Evolutionary conservation across 768 basidiomycete species (phyloP).

Genomic region (Tricholoma hemisulphureum): DNA sequence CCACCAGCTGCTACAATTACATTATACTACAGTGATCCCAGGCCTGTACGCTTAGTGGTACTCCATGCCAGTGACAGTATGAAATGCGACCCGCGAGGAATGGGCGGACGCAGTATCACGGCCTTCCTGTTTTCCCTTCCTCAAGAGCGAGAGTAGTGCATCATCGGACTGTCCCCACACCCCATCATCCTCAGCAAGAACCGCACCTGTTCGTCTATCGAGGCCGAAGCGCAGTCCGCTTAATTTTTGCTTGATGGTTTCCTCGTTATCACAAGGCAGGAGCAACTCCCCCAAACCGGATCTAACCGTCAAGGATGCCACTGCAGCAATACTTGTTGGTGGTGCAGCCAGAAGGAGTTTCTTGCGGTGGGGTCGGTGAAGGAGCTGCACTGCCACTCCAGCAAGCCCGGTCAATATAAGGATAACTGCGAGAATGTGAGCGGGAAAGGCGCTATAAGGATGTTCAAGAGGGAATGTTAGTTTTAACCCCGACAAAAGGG

Average conservation of each 20-base stretch:
- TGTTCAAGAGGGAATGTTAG: neutral
- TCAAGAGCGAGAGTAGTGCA: constrained; percentile 38
- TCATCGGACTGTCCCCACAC: constrained; percentile 34
- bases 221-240: constrained; percentile 51
- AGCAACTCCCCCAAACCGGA: constrained; percentile 64
- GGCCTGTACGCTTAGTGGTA: too few species aligned
- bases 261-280: constrained; percentile 54
- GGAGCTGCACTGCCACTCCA: constrained; percentile 47
- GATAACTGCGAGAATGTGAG: constrained; percentile 47
- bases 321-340: constrained; percentile 60
- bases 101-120: neutral
- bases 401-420: constrained; percentile 48
- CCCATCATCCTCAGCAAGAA: constrained; percentile 53
- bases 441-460: constrained; percentile 47
- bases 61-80: too few species aligned
- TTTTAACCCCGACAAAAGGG: neutral
- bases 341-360: constrained; percentile 50
- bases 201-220: constrained; percentile 59
- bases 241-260: constrained; percentile 46
- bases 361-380: constrained; percentile 47
- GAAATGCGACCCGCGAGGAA: too few species aligned
- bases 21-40: too few species aligned
- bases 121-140: constrained; percentile 17
- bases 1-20: too few species aligned
- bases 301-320: constrained; percentile 54